A percentile compares a stretch with the other conserved stretches of the same genome.
Conservation (phyloP, 495 filamentous ascomycete genomes). For the Talaromyces ruber region DNA sequence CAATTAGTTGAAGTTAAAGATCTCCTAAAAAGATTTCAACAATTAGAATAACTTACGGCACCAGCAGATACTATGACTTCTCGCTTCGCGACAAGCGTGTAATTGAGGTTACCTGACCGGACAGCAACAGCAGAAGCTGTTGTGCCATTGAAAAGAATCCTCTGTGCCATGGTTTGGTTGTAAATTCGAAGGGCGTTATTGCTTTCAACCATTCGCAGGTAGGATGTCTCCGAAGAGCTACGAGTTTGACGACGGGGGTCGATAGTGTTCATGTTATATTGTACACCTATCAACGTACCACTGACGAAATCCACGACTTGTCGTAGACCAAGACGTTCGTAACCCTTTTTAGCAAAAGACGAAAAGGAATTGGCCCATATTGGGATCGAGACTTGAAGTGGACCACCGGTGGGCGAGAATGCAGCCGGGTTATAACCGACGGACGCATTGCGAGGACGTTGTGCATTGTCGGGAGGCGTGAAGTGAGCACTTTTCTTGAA, state of each 20-base stretch:
- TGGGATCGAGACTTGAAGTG: slow-evolving; percentile 27
- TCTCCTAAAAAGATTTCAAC: slow-evolving; percentile 43
- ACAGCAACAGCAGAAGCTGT: too few relatives aligned
- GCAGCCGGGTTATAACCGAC: slow-evolving; percentile 17
- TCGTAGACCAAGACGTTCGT: slow-evolving; percentile 17
- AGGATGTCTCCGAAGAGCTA: slow-evolving; percentile 31
- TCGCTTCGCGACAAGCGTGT: slow-evolving; percentile 26
- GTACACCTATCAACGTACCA: slow-evolving; percentile 5
- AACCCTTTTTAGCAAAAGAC: slow-evolving; percentile 11
- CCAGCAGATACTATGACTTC: slow-evolving; percentile 54
- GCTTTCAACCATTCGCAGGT: slow-evolving; percentile 19
- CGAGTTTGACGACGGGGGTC: slow-evolving; percentile 23
- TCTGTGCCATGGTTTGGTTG: slow-evolving; percentile 26
- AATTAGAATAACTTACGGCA: slow-evolving; percentile 38
- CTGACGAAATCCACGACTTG: slow-evolving; percentile 19
- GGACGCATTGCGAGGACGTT: slow-evolving; percentile 9
- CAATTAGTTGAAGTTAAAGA: too few relatives aligned
- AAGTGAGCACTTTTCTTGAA: too few relatives aligned
- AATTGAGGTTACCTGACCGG: too few relatives aligned
- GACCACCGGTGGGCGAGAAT: slow-evolving; percentile 17
- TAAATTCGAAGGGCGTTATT: slow-evolving; percentile 23
- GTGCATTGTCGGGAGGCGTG: too few relatives aligned
- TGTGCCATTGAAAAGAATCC: slow-evolving; percentile 27
- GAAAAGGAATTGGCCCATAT: slow-evolving; percentile 21
- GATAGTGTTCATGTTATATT: neutral